Conservation (phyloP, 495 filamentous ascomycete species). For the Penicillium silybi region DNA sequence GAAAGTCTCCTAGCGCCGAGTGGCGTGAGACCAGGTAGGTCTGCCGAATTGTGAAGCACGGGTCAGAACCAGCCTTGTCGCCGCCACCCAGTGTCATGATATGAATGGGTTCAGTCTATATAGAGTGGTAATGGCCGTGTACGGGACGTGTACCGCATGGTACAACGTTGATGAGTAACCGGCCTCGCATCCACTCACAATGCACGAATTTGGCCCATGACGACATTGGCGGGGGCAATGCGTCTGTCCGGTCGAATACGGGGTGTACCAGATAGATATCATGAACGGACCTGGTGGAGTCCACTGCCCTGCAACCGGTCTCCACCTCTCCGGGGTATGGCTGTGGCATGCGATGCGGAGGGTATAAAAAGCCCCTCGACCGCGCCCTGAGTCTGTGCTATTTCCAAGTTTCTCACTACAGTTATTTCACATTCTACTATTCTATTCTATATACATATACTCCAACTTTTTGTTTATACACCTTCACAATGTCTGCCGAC, state of each 20-base stretch:
- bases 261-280: neutral
- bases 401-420: neutral
- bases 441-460: neutral
- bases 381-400: neutral
- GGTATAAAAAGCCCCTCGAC: conserved; percentile 19
- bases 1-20: neutral
- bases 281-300: neutral
- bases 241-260: neutral
- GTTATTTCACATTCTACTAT: too few relatives aligned
- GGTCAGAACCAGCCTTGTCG: neutral
- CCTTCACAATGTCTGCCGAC: conserved; percentile 34
- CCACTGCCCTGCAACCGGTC: neutral
- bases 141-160: neutral
- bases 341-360: neutral
- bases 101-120: neutral
- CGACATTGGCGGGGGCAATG: neutral
- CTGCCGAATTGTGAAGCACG: neutral
- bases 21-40: neutral
- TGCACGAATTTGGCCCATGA: neutral
- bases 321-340: neutral
- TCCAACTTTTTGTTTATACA: neutral
- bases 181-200: neutral
- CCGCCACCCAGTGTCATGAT: neutral
- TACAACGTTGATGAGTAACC: neutral
- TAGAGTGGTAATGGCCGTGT: neutral